A percentile compares a stretch with the other conserved stretches of the same genome.
Conservation (phyloP, 108 stramenopile species). For the Schizochytrium sp. region DNA sequence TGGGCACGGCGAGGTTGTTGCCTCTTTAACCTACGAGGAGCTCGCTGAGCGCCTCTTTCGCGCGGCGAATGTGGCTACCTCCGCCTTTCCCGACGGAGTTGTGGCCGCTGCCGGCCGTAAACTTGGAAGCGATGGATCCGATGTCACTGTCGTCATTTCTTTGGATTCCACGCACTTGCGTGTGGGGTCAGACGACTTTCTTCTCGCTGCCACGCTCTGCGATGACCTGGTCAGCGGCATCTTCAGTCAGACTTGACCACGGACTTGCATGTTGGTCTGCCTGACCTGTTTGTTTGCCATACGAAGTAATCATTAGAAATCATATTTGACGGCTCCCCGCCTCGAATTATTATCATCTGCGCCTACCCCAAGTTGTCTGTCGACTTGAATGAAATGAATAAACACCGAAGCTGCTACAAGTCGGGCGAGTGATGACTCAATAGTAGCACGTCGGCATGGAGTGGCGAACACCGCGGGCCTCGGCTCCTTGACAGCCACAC, state of each 20-base stretch:
- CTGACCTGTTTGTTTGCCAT: no score
- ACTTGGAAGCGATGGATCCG: neutral
- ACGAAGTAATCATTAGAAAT: no score
- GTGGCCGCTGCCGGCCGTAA: neutral
- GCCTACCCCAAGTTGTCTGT: no score
- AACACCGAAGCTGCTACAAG: no score
- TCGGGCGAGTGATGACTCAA: no score
- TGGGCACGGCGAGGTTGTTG: neutral
- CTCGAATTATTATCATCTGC: no score
- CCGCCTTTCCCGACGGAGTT: neutral
- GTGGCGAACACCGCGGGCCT: no score
- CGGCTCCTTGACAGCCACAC: no score
- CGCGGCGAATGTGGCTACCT: neutral
- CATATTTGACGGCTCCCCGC: no score
- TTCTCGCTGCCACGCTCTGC: neutral
- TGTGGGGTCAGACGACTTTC: neutral
- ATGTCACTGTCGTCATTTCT: neutral
- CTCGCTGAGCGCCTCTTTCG: neutral
- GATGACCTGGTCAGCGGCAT: neutral
- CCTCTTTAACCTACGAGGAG: neutral
- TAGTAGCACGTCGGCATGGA: no score
- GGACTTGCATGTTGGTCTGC: no score
- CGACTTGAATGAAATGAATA: no score
- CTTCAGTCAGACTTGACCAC: neutral
- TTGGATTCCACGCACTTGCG: neutral